Percentiles rank a stretch among this genome's conserved stretches.
phyloP scores from a whole-genome alignment of 768 basidiomycete genomes.

The Brasilioporus rufonigricans region DNA sequence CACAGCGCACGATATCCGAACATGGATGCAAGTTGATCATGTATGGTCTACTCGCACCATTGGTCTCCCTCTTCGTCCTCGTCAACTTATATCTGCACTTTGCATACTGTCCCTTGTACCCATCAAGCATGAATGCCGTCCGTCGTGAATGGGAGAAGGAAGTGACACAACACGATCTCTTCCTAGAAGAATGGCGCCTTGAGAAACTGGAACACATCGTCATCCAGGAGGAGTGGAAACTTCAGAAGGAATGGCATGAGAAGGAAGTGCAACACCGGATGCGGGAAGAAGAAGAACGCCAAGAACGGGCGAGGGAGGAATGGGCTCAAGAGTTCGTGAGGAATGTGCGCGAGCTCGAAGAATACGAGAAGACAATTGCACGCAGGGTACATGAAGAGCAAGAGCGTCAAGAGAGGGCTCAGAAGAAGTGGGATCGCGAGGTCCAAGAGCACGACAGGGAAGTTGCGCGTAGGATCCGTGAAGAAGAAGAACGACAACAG shows the following conservation, averaged over 20 bases:
- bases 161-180: background rate
- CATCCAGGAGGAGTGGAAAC: constrained; percentile 4
- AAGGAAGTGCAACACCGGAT: no score
- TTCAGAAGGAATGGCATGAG: constrained; percentile 7
- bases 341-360: constrained; percentile 1
- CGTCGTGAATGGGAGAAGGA: constrained; percentile 13
- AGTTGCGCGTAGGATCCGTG: background rate
- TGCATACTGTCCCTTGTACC: constrained; percentile 8
- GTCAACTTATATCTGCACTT: constrained; percentile 6
- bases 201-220: constrained; percentile 4
- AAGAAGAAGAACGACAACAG: constrained; percentile 9
- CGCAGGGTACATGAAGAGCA: background rate
- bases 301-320: no score
- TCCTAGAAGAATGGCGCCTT: constrained; percentile 4
- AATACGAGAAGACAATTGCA: constrained; percentile 1
- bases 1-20: background rate
- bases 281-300: no score
- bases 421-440: background rate
- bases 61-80: background rate
- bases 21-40: background rate
- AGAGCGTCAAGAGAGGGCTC: background rate
- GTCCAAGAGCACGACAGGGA: background rate
- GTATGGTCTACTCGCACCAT: background rate
- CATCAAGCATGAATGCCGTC: constrained; percentile 3
- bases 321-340: background rate